phyloP scores from a whole-genome alignment of 805 yeast species.

The Monosporozyma aquatica region DNA sequence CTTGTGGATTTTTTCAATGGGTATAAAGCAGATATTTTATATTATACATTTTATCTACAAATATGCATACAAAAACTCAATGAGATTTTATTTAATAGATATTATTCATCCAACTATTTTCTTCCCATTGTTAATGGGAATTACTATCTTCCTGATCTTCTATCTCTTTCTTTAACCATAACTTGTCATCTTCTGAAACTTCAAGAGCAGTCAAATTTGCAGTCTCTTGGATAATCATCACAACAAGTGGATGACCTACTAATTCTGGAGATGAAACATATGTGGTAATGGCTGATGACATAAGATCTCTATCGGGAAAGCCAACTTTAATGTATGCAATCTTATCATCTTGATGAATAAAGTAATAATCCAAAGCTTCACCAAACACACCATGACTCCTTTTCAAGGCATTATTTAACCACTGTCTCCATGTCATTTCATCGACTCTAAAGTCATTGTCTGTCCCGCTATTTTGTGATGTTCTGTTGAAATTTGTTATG shows the following conservation, averaged over 20 bases:
- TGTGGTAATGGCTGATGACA: slow-evolving; percentile 28
- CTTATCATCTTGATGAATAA: slow-evolving; percentile 22
- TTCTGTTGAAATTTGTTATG: slow-evolving; percentile 3
- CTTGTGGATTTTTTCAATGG: slow-evolving; percentile 53
- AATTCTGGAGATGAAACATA: slow-evolving; percentile 28
- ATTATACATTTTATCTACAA: no score
- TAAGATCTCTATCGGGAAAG: slow-evolving; percentile 21
- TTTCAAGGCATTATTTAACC: slow-evolving; percentile 29
- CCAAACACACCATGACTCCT: slow-evolving; percentile 37
- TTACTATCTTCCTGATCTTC: slow-evolving; percentile 15
- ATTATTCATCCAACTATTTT: not conserved
- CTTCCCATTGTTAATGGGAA: not conserved
- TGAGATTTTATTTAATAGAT: no score
- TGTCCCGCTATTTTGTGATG: slow-evolving; percentile 16
- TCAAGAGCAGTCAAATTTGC: slow-evolving; percentile 19
- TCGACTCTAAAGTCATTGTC: slow-evolving; percentile 24
- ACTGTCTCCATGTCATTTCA: slow-evolving; percentile 33
- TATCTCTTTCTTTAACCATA: slow-evolving; percentile 21
- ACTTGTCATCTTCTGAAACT: slow-evolving; percentile 18
- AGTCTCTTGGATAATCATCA: slow-evolving; percentile 17
- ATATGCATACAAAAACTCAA: no score
- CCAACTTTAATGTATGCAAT: slow-evolving; percentile 24
- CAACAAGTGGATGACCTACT: slow-evolving; percentile 20
- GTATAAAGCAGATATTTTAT: no score
- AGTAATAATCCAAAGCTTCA: slow-evolving; percentile 29